A percentile compares a stretch with the other conserved stretches of the same genome.
Conservation (phyloP, 805 yeast species). For the Starmerella sp. region DNA sequence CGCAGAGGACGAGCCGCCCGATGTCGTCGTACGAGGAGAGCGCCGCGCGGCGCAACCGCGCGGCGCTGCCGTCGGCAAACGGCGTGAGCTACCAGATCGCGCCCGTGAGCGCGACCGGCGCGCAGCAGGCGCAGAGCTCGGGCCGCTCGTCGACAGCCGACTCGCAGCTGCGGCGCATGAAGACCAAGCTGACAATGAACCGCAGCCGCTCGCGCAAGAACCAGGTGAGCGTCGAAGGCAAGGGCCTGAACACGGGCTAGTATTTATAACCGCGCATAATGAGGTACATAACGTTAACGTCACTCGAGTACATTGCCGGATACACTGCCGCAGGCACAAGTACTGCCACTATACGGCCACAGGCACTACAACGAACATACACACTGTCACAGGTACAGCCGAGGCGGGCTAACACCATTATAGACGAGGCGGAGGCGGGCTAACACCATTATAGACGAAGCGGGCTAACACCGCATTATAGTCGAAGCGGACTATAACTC, state of each 20-base stretch:
- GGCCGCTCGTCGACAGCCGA: slow-evolving; percentile 46
- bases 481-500: too few species aligned
- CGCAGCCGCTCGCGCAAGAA: slow-evolving; percentile 38
- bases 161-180: slow-evolving; percentile 72
- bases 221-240: slow-evolving; percentile 74
- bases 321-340: too few species aligned
- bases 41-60: slow-evolving; percentile 85
- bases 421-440: too few species aligned
- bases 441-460: too few species aligned
- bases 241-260: slow-evolving; percentile 27
- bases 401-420: too few species aligned
- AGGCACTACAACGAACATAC: too few species aligned
- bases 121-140: slow-evolving; percentile 33
- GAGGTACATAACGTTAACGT: too few species aligned
- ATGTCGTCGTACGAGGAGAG: slow-evolving; percentile 67
- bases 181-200: slow-evolving; percentile 40
- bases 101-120: slow-evolving; percentile 54
- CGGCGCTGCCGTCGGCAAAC: slow-evolving; percentile 89
- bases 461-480: too few species aligned
- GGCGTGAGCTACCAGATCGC: slow-evolving; percentile 84
- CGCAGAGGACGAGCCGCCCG: slow-evolving; percentile 5
- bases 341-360: too few species aligned
- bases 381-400: too few species aligned
- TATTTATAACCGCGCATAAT: neutral
- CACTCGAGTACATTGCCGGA: neutral